phyloP scores from a whole-genome alignment of 495 filamentous ascomycete genomes.

The Lepraria neglecta region DNA sequence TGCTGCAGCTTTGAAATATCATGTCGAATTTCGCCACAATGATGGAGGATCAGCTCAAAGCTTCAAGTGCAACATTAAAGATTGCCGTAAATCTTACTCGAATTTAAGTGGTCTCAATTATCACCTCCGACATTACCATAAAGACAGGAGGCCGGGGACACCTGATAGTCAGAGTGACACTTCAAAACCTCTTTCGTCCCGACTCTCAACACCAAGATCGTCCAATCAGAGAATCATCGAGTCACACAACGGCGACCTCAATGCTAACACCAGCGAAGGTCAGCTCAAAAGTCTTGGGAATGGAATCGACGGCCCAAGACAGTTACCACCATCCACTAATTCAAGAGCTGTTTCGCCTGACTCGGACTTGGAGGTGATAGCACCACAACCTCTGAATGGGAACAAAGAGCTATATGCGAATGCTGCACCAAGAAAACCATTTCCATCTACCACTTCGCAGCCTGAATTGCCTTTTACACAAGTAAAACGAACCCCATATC shows the following conservation, averaged over 20 bases:
- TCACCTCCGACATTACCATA: conserved; percentile 5
- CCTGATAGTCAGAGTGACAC: neutral
- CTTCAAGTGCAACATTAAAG: neutral
- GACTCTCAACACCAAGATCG: neutral
- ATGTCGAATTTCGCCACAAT: neutral
- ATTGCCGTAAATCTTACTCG: conserved; percentile 8
- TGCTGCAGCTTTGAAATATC: neutral
- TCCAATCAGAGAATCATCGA: neutral
- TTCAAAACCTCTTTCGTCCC: neutral
- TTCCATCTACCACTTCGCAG: conserved; percentile 25
- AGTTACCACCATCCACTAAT: neutral
- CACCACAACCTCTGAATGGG: conserved; percentile 14
- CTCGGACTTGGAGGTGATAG: conserved; percentile 22
- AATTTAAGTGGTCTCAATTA: conserved; percentile 3
- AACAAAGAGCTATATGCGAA: neutral
- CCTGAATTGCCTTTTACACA: conserved; percentile 22
- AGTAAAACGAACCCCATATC: conserved; percentile 28
- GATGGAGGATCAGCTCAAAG: neutral
- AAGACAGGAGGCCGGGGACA: neutral
- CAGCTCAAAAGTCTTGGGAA: too few species aligned
- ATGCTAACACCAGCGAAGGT: too few species aligned
- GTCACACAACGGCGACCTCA: too few species aligned
- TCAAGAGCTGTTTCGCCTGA: conserved; percentile 11
- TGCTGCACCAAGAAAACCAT: neutral
- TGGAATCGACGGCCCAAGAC: neutral